Percentiles rank a stretch among this genome's conserved stretches.
Evolutionary conservation across 225 moss, liverwort and hornwort genomes (phyloP).

Genomic region (Anthoceros angustus): DNA sequence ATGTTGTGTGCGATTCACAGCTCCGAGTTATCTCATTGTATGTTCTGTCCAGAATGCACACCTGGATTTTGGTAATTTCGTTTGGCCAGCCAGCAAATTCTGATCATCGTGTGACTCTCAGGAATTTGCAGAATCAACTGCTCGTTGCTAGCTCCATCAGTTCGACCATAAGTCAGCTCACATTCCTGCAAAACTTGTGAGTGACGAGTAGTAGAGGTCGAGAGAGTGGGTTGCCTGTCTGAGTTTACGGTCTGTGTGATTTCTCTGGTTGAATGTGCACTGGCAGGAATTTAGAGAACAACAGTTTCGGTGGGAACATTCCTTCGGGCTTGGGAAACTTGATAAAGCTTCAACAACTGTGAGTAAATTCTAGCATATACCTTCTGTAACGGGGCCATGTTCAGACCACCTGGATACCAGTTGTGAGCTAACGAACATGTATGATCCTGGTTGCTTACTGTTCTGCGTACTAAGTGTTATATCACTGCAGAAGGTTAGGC

Average conservation of each 20-base stretch:
- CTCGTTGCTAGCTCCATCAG: not conserved
- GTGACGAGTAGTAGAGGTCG: not conserved
- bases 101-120: not conserved
- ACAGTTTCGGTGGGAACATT: not conserved
- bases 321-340: not conserved
- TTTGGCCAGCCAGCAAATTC: not conserved
- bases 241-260: not conserved
- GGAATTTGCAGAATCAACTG: not conserved
- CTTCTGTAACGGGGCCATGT: too few relatives aligned
- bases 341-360: not conserved
- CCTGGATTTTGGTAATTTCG: not conserved
- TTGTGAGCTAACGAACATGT: not conserved
- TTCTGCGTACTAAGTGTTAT: not conserved
- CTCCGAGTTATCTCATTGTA: not conserved
- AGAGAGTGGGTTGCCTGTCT: not conserved
- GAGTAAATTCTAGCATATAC: not conserved
- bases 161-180: not conserved
- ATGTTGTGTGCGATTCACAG: not conserved
- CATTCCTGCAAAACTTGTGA: conserved; percentile 1
- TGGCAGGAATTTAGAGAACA: not conserved
- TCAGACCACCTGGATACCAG: not conserved
- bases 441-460: not conserved
- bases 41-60: not conserved
- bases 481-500: not conserved
- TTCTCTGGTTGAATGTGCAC: not conserved